Evolutionary conservation across 192 early-diverging fungal genomes (phyloP).

Genomic region (Radiomyces spectabilis): DNA sequence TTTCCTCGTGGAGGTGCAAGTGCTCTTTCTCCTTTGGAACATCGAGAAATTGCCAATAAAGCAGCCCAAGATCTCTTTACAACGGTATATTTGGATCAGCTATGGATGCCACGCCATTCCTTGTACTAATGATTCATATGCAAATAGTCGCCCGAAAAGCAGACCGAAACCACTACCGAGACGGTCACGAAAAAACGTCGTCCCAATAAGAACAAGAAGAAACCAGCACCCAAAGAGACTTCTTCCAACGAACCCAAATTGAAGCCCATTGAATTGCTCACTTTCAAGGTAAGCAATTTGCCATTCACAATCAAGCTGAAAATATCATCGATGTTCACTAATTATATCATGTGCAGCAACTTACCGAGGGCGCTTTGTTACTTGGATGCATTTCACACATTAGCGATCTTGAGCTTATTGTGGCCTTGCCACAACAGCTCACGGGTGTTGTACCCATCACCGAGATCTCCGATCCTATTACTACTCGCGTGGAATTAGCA

Average conservation of each 20-base stretch:
- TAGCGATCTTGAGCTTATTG: conserved; percentile 70
- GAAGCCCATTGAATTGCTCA: conserved; percentile 40
- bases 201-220: conserved; percentile 39
- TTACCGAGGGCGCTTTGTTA: conserved; percentile 66
- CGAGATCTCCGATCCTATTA: conserved; percentile 72
- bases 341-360: too few species aligned
- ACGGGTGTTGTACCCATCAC: conserved; percentile 80
- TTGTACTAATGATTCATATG: not conserved
- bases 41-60: conserved; percentile 67
- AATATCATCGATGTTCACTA: too few species aligned
- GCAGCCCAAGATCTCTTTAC: conserved; percentile 65
- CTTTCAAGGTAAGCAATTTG: conserved; percentile 43
- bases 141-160: not conserved
- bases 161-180: too few species aligned
- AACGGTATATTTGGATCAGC: not conserved
- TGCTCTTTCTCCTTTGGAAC: conserved; percentile 75
- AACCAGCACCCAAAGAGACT: conserved; percentile 20
- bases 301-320: too few species aligned
- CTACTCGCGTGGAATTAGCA: conserved; percentile 60
- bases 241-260: conserved; percentile 12
- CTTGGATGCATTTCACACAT: conserved; percentile 77
- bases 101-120: not conserved
- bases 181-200: too few species aligned
- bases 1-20: conserved; percentile 84
- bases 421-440: conserved; percentile 82